Evolutionary conservation across 2,329 filamentous ascomycete species (phyloP).

Genomic region (Botrytis tulipae): DNA sequence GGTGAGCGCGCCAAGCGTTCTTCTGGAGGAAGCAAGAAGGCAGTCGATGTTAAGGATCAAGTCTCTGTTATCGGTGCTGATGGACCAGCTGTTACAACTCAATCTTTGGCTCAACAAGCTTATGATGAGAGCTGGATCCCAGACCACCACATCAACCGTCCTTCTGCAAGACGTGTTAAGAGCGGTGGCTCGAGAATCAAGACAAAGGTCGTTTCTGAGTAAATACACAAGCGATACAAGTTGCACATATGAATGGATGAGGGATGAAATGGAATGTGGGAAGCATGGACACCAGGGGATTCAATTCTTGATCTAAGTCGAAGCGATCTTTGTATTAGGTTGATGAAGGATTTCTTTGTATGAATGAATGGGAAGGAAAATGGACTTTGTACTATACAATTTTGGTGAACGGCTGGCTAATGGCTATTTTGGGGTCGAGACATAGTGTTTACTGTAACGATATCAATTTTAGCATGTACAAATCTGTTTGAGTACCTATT

Average conservation of each 20-base stretch:
- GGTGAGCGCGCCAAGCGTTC: constrained; percentile 53
- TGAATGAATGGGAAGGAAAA: neutral
- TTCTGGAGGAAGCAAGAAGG: constrained; percentile 65
- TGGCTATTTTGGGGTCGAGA: neutral
- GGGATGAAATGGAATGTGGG: neutral
- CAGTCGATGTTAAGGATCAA: constrained; percentile 52
- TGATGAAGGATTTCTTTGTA: neutral
- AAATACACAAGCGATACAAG: neutral
- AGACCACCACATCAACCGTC: constrained; percentile 78
- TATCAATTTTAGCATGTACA: constrained; percentile 15
- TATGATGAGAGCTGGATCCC: constrained; percentile 41
- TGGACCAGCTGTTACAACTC: constrained; percentile 39
- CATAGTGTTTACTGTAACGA: constrained; percentile 10
- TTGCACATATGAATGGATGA: constrained; percentile 8
- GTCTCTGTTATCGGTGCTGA: constrained; percentile 65
- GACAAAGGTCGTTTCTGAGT: constrained; percentile 24
- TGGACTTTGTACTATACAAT: constrained; percentile 20
- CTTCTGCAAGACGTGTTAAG: constrained; percentile 68
- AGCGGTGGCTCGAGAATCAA: constrained; percentile 43
- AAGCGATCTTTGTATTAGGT: neutral
- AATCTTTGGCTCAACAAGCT: constrained; percentile 34
- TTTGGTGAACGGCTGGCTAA: constrained; percentile 1
- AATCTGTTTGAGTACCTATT: neutral
- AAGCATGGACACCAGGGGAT: neutral
- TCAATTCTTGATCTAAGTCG: neutral